Conservation (phyloP, 2,329 filamentous ascomycete species). For the Fusarium neocosmosporiellum region DNA sequence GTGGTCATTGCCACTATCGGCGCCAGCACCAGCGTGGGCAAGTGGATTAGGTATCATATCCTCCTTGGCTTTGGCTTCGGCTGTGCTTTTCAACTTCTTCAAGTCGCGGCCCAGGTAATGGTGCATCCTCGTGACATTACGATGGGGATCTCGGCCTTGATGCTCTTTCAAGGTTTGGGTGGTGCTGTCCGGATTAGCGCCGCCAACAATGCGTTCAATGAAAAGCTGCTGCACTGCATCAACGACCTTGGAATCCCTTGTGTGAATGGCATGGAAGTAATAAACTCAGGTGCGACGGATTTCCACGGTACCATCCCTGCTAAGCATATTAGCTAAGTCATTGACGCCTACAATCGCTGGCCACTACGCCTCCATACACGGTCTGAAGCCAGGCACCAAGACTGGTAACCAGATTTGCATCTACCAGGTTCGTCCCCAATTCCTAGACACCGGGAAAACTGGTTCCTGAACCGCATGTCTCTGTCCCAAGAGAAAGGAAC, state of each 20-base stretch:
- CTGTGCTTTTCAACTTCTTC: conserved; percentile 1
- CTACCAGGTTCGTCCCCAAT: neutral
- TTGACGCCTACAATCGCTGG: conserved; percentile 66
- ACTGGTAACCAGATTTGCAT: neutral
- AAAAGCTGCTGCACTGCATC: neutral
- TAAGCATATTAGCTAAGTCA: neutral
- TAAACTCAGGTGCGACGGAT: conserved; percentile 12
- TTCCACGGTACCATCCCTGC: conserved; percentile 7
- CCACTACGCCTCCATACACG: neutral
- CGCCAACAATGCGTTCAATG: neutral
- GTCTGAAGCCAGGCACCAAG: neutral
- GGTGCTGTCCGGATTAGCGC: neutral
- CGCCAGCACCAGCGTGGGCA: conserved; percentile 21
- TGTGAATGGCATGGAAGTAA: neutral
- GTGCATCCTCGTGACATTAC: neutral
- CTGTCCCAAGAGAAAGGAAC: neutral
- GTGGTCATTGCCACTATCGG: conserved; percentile 47
- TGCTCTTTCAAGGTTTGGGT: neutral
- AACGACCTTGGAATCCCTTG: conserved; percentile 23
- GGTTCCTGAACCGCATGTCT: too few species aligned
- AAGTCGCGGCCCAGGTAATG: conserved; percentile 4
- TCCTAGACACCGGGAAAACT: neutral
- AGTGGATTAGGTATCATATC: conserved; percentile 47
- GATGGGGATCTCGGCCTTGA: neutral
- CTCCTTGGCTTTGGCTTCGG: conserved; percentile 49